A percentile compares a stretch with the other conserved stretches of the same genome.
phyloP scores from a whole-genome alignment of 2,329 filamentous ascomycete species.

The Cercospora sp. region DNA sequence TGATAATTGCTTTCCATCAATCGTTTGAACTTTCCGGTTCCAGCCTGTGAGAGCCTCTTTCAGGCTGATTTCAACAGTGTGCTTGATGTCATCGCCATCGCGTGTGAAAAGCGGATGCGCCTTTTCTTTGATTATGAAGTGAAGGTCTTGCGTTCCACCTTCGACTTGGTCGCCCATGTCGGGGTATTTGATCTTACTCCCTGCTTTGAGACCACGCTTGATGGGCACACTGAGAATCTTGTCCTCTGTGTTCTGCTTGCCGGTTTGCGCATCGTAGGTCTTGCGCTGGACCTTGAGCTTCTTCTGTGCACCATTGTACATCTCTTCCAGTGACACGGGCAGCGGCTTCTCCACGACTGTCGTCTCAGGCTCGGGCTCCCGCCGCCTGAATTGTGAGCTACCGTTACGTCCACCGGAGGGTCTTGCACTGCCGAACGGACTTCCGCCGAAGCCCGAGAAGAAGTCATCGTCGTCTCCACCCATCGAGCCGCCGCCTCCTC shows the following conservation, averaged over 20 bases:
- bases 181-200: constrained; percentile 97
- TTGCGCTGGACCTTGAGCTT: constrained; percentile 98
- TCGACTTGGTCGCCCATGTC: constrained; percentile 98
- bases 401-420: constrained; percentile 46
- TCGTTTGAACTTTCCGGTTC: constrained; percentile 87
- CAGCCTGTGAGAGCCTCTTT: constrained; percentile 96
- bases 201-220: constrained; percentile 92
- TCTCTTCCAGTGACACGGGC: constrained; percentile 79
- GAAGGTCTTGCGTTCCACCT: constrained; percentile 89
- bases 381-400: constrained; percentile 40
- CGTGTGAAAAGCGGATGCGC: constrained; percentile 79
- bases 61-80: constrained; percentile 76
- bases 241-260: constrained; percentile 83
- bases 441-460: constrained; percentile 43
- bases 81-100: constrained; percentile 82
- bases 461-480: constrained; percentile 56
- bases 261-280: constrained; percentile 76
- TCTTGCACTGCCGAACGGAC: constrained; percentile 43
- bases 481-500: constrained; percentile 54
- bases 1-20: constrained; percentile 82
- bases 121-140: constrained; percentile 96
- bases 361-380: constrained; percentile 72
- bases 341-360: constrained; percentile 86
- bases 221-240: constrained; percentile 92
- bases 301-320: constrained; percentile 85